Conservation (phyloP, 345 rosid species). For the Gossypium turneri region DNA sequence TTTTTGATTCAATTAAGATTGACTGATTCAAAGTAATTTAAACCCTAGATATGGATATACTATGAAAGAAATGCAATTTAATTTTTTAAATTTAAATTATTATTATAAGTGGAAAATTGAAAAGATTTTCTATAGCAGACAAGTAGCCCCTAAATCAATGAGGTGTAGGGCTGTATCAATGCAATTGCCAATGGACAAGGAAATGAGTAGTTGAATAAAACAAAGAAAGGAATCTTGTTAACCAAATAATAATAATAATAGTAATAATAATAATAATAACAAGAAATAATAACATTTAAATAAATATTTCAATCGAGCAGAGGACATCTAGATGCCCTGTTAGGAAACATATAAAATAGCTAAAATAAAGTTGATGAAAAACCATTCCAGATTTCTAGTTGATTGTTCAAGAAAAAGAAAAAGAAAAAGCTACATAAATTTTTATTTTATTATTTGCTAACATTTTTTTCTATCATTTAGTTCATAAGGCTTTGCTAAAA, state of each 20-base stretch:
- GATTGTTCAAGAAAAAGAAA: too few species aligned
- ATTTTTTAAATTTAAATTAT: too few species aligned
- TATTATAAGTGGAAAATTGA: not conserved
- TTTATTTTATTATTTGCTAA: too few species aligned
- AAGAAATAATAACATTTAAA: not conserved
- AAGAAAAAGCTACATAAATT: too few species aligned
- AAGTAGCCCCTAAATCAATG: conserved; percentile 10
- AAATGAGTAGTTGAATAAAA: not conserved
- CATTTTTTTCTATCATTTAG: not conserved
- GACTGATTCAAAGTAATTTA: not conserved
- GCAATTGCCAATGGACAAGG: not conserved
- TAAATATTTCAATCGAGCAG: not conserved
- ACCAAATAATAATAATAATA: not conserved
- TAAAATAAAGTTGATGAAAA: too few species aligned
- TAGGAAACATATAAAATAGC: not conserved
- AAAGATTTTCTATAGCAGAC: not conserved
- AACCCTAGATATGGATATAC: not conserved
- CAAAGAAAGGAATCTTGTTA: conserved; percentile 4
- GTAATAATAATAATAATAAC: not conserved
- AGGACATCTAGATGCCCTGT: not conserved
- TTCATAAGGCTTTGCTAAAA: too few species aligned
- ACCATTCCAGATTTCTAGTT: too few species aligned
- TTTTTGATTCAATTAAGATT: not conserved
- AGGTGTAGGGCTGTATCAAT: not conserved
- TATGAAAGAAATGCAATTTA: too few species aligned